Evolutionary conservation across 1,284 basidiomycete genomes (phyloP), one percentile per base, ranked within the genome.

Genomic region (Bjerkandera adusta): DNA sequence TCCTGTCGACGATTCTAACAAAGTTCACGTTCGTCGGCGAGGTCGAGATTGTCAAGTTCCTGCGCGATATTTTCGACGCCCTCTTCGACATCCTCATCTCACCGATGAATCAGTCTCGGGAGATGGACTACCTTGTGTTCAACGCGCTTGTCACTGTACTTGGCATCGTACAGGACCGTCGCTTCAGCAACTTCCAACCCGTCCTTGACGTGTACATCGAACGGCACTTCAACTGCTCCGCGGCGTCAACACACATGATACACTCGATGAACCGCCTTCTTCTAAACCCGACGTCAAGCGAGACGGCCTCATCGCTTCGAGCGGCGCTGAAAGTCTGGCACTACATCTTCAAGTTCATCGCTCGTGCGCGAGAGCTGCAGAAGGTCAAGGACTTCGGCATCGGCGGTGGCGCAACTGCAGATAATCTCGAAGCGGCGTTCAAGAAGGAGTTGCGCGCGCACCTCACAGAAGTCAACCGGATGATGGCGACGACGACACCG

Each of bases 301-400:
- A 94, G 25, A 83, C 79, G 3, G 91, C 88, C 0, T 84, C 86
- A 18, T 75, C 81, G 13, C 77, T 97, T 44, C 85, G 95, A 30
- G 83, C 92, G 1, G 88, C 93, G 11, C 76, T 99, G 56, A 97
- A 97, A 65, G 95, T 98, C 16, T 97, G 94, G 92, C 89, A 94
- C 58, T 93, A 96, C 61, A 82, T 98, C 55, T 92, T 97, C 80
- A 90, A 91, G 62, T 92, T 98, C 66, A 89, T 97, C 56, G 83
- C 91, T 6, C 80, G 90, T 18, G 86, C 92, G 4, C 75, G 94
- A 32, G 92, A 96, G 61, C 67, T 97, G 29, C 93, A 97, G 65
- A 89, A 92, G 58, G 72, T 76, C 4, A 88, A 85, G 54, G 90
- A 92, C 46, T 65, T 84, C 22, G 83, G 84, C 0, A 83, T 90